phyloP scores from a whole-genome alignment of 257 asterid species.

The Primulina tabacum region DNA sequence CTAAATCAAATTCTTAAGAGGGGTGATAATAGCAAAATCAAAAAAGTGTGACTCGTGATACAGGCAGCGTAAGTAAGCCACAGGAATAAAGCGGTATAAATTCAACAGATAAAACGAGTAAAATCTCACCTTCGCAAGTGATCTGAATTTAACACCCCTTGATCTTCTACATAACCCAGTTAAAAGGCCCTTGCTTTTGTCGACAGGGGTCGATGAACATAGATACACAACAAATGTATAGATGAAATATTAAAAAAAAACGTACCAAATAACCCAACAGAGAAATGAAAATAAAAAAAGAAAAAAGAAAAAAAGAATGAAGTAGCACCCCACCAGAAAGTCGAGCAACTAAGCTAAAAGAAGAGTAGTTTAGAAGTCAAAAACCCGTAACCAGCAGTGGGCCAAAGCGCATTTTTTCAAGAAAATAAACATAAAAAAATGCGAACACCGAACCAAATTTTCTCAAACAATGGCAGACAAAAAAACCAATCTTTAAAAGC shows the following conservation, averaged over 20 bases:
- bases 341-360: slow-evolving; percentile 34
- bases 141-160: slow-evolving; percentile 50
- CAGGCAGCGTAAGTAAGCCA: slow-evolving; percentile 23
- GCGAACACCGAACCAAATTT: slow-evolving; percentile 24
- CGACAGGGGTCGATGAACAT: slow-evolving; percentile 48
- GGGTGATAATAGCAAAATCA: slow-evolving; percentile 16
- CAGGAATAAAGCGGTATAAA: slow-evolving; percentile 8
- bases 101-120: slow-evolving; percentile 23
- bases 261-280: slow-evolving; percentile 29
- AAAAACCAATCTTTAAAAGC: not conserved
- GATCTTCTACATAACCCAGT: slow-evolving; percentile 59
- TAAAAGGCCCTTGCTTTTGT: slow-evolving; percentile 35
- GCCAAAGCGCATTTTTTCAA: slow-evolving; percentile 42
- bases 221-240: slow-evolving; percentile 57
- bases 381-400: slow-evolving; percentile 47
- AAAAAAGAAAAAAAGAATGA: not conserved
- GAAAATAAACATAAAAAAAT: slow-evolving; percentile 29
- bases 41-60: slow-evolving; percentile 27
- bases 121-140: slow-evolving; percentile 40
- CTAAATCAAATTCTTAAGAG: slow-evolving; percentile 20
- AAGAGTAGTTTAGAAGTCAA: slow-evolving; percentile 57
- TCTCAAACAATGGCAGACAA: not conserved
- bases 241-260: slow-evolving; percentile 29
- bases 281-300: not conserved
- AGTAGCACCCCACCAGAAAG: slow-evolving; percentile 32